Evolutionary conservation across 129 eudicot genomes (phyloP).

Genomic region (Sambucus nigra): DNA sequence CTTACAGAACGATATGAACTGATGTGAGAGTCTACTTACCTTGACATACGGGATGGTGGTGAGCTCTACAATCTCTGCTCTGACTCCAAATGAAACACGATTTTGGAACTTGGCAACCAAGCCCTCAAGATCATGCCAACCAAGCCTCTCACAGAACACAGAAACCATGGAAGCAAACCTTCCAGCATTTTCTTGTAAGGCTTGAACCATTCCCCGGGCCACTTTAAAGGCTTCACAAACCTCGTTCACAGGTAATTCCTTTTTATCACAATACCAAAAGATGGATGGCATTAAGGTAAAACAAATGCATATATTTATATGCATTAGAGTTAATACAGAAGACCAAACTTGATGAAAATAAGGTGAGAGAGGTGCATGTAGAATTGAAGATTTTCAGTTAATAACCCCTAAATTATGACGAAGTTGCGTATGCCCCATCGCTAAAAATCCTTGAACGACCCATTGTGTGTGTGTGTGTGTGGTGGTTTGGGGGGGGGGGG

Average conservation of each 20-base stretch:
- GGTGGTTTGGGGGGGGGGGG: too few species aligned
- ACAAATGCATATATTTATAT: not conserved
- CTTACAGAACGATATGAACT: slow-evolving; percentile 1
- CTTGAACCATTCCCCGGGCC: slow-evolving; percentile 99
- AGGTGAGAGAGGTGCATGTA: not conserved
- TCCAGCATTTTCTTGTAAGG: slow-evolving; percentile 98
- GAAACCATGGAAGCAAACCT: slow-evolving; percentile 98
- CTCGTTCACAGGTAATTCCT: slow-evolving; percentile 89
- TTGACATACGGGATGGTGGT: slow-evolving; percentile 77
- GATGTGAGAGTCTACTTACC: slow-evolving; percentile 24
- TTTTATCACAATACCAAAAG: slow-evolving; percentile 14
- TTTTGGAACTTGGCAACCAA: slow-evolving; percentile 80
- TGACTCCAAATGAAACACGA: slow-evolving; percentile 94
- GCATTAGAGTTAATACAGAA: not conserved
- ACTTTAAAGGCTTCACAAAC: slow-evolving; percentile 85
- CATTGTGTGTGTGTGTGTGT: too few species aligned
- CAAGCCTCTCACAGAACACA: slow-evolving; percentile 96
- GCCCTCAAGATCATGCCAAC: slow-evolving; percentile 95
- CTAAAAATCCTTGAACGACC: too few species aligned
- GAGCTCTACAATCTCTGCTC: slow-evolving; percentile 96
- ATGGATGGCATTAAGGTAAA: slow-evolving; percentile 1
- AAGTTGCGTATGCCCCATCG: too few species aligned
- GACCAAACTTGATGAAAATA: not conserved
- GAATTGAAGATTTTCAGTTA: not conserved
- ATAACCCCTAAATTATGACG: too few species aligned